Conservation (phyloP, 1,139 yeast genomes). For the Wickerhamomyces sp. region DNA sequence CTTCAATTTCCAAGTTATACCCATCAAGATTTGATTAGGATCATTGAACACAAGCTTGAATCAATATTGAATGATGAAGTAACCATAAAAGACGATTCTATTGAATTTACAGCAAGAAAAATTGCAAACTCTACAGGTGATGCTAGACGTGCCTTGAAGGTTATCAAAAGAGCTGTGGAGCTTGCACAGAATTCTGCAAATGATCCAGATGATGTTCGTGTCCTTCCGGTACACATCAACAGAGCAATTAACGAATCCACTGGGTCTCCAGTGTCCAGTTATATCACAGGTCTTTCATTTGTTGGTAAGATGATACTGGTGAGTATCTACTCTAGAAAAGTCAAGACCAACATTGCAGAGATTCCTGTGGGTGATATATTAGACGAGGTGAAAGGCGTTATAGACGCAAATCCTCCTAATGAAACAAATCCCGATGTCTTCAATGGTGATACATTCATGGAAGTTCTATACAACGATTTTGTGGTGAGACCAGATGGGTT, state of each 20-base stretch:
- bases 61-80: conserved; percentile 37
- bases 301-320: conserved; percentile 66
- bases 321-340: conserved; percentile 58
- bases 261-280: conserved; percentile 62
- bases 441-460: conserved; percentile 25
- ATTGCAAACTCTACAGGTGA: conserved; percentile 97
- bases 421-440: conserved; percentile 24
- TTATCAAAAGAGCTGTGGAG: conserved; percentile 87
- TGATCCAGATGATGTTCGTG: conserved; percentile 36
- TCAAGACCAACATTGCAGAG: conserved; percentile 69
- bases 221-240: conserved; percentile 65
- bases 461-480: conserved; percentile 23
- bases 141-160: conserved; percentile 87
- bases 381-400: conserved; percentile 62
- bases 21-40: conserved; percentile 67
- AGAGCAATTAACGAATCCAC: conserved; percentile 79
- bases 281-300: conserved; percentile 56
- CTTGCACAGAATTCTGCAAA: conserved; percentile 57
- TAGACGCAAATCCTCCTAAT: conserved; percentile 30
- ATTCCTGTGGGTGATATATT: conserved; percentile 68
- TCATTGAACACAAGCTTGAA: conserved; percentile 67
- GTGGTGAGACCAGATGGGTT: conserved; percentile 39
- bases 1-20: conserved; percentile 88
- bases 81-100: conserved; percentile 65
- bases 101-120: conserved; percentile 87